Base-by-base conservation (phyloP, 345 rosid species). In the Pistacia atlantica region DNA sequence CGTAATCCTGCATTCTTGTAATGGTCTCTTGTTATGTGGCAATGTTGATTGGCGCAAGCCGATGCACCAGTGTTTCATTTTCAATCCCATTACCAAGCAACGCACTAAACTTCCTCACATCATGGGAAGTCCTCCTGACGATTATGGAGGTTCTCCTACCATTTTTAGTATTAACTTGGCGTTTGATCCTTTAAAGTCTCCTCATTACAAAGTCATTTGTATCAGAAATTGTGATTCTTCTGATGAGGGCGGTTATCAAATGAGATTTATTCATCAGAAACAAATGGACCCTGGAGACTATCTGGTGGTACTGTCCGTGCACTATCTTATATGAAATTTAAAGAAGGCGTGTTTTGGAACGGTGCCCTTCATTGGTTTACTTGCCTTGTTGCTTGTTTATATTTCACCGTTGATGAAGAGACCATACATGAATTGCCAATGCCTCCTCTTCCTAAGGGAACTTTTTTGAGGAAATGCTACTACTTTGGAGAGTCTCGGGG, bases 251-350 rank as follows among this genome's bases (percentile, higher is more conserved):
- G 79, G 42, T n/a, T 83, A 46, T 54, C 74, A 68, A 70, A 64
- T 86, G 7, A n/a, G n/a, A n/a, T 85, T 18, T 86, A 82, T 64
- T 74, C 90, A 22, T 84, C 90, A 0, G n/a, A 77, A 45, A 83
- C 74, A 25, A 25, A 25, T 10, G 78, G 86, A 3, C 33, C 38
- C 1, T 86, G 90, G 88, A 85, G 77, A 28, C n/a, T 62, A 37
- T 81, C 83, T 8, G 66, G 38, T 2, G n/a, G 54, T 56, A 59
- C 82, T 65, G 79, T 73, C 9, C 46, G 22, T 1, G 45, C 51
- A 42, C 65, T 69, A 9, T 8, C 1, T 11, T 25, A 33, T 65
- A 22, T 72, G 4, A 3, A 18, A 11, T 62, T 16, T 0, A 1
- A 0, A 2, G 3, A 8, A 0, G 51, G 28, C 8, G 68, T 37